Percentiles rank a stretch among this genome's conserved stretches.
phyloP scores from a whole-genome alignment of 306 rosid genomes.

The Echinosophora koreensis region DNA sequence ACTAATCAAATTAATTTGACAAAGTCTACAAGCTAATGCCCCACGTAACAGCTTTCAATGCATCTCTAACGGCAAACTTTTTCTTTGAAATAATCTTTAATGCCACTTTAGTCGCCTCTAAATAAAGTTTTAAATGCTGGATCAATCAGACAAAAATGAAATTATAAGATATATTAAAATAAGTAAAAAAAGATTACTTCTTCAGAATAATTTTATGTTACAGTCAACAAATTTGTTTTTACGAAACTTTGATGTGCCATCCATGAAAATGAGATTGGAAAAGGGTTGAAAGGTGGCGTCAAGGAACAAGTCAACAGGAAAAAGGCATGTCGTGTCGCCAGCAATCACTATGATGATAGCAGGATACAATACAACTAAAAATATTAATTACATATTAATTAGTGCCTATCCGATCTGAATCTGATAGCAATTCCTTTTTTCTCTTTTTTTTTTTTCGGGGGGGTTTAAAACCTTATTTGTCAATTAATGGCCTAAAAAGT shows the following conservation, averaged over 20 bases:
- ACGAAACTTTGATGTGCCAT: neutral
- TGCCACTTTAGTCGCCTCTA: too few relatives aligned
- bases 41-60: constrained; percentile 23
- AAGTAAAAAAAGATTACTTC: neutral
- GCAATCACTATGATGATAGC: neutral
- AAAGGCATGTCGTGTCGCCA: constrained; percentile 12
- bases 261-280: neutral
- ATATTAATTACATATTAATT: neutral
- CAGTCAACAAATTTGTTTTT: too few relatives aligned
- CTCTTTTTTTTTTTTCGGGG: neutral
- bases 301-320: neutral
- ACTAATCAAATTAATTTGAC: constrained; percentile 26
- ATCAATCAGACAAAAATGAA: neutral
- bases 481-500: constrained; percentile 22
- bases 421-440: neutral
- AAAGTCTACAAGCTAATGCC: neutral
- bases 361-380: constrained; percentile 34
- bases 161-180: neutral
- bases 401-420: constrained; percentile 35
- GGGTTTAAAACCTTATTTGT: neutral
- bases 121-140: neutral
- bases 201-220: neutral
- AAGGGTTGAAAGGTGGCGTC: neutral
- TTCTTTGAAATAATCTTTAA: too few relatives aligned
- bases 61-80: neutral